These are phyloP conservation scores for Pythium apleroticum DNA, from an alignment of 352 stramenopile genomes.

Conservation along the genomic window DNA sequence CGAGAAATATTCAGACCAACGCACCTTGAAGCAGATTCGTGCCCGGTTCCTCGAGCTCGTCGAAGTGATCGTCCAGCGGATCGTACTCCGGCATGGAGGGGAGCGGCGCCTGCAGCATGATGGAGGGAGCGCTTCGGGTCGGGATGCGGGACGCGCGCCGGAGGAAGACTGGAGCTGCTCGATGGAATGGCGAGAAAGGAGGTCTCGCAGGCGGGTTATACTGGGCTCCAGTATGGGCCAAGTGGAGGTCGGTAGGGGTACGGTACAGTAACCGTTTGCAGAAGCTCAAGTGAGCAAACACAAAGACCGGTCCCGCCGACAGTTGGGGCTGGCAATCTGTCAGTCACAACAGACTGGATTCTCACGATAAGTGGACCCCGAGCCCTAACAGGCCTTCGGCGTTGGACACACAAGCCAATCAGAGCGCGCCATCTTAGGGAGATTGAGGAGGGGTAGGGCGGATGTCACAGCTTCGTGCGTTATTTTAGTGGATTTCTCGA, in stretches of 20 bases:
- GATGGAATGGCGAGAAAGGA: neutral
- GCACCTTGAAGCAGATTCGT: constrained; percentile 67
- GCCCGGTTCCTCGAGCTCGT: constrained; percentile 69
- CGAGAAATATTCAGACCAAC: constrained; percentile 5
- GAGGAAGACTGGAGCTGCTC: constrained; percentile 3
- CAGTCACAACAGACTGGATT: constrained; percentile 6
- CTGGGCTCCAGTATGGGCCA: neutral
- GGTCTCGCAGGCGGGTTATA: neutral
- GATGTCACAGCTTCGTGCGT: neutral
- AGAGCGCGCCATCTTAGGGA: constrained; percentile 12
- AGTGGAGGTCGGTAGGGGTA: neutral
- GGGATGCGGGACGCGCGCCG: neutral
- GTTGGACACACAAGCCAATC: constrained; percentile 32
- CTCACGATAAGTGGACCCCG: neutral
- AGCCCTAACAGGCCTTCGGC: constrained; percentile 1
- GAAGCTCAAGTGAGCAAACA: constrained; percentile 2
- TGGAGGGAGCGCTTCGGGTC: neutral
- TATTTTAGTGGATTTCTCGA: constrained; percentile 7
- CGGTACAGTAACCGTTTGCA: neutral
- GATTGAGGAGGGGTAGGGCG: constrained; percentile 5
- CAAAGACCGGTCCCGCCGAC: neutral
- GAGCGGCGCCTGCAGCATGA: constrained; percentile 53
- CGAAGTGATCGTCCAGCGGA: constrained; percentile 64
- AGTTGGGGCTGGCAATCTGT: neutral
- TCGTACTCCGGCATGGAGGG: constrained; percentile 66